Percentiles rank a stretch among this genome's conserved stretches.
Evolutionary conservation across 768 basidiomycete genomes (phyloP).

Genomic region (Kwoniella shandongensis): DNA sequence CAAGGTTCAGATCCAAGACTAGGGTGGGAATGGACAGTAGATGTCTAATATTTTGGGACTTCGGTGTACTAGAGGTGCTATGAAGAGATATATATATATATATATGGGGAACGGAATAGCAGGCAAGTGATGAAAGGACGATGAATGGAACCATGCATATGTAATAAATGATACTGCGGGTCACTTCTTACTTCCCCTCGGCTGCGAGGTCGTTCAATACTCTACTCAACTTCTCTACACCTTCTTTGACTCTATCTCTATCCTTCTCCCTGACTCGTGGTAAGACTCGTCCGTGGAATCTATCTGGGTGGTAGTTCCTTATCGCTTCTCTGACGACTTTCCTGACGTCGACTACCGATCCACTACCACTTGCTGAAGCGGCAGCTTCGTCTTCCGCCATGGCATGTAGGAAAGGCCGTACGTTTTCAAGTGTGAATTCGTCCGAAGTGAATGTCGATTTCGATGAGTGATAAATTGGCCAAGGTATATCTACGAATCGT

Average conservation of each 20-base stretch:
- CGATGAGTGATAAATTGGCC: conserved; percentile 43
- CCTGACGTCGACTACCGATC: conserved; percentile 57
- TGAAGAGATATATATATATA: no score
- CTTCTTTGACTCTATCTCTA: conserved; percentile 48
- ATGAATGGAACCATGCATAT: no score
- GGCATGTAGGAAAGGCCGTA: conserved; percentile 37
- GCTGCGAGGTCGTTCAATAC: conserved; percentile 47
- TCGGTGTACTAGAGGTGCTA: no score
- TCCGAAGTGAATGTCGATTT: not conserved
- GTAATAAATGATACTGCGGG: no score
- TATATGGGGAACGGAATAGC: no score
- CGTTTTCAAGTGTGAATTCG: conserved; percentile 24
- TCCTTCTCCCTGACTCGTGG: conserved; percentile 40
- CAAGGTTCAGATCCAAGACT: conserved; percentile 54
- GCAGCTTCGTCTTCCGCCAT: conserved; percentile 17
- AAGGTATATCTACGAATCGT: conserved; percentile 45
- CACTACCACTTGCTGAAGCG: conserved; percentile 51
- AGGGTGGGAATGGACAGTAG: no score
- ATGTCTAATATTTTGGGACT: no score
- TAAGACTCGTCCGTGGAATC: conserved; percentile 47
- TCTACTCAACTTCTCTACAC: conserved; percentile 45
- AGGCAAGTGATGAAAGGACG: no score
- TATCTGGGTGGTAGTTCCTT: conserved; percentile 56
- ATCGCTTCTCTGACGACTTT: conserved; percentile 64
- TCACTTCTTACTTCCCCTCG: conserved; percentile 8